phyloP scores from a whole-genome alignment of 495 filamentous ascomycete species.

The Talaromyces ruber region DNA sequence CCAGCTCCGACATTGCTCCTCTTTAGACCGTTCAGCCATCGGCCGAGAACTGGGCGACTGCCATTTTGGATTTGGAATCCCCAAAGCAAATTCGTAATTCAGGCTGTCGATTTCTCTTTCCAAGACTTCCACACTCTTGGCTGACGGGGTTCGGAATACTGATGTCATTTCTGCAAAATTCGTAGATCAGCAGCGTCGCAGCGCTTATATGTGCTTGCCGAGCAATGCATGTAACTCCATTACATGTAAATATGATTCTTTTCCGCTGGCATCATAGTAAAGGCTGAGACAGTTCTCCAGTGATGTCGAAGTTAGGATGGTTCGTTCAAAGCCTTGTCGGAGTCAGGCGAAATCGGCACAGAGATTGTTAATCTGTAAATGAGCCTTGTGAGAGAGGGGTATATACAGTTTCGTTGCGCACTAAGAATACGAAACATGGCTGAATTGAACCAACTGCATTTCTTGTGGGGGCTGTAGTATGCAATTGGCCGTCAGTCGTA shows the following conservation, averaged over 20 bases:
- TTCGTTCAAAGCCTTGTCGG: neutral
- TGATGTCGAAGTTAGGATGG: neutral
- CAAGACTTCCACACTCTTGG: neutral
- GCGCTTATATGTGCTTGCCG: neutral
- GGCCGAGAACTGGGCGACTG: conserved; percentile 3
- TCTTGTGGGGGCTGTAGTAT: neutral
- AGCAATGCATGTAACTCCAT: neutral
- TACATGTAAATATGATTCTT: neutral
- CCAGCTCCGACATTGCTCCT: neutral
- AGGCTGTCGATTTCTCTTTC: conserved; percentile 1
- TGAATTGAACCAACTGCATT: neutral
- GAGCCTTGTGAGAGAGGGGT: neutral
- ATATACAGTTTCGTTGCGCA: neutral
- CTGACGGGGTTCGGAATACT: neutral
- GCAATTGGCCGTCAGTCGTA: neutral
- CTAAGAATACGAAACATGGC: neutral
- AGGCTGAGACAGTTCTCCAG: neutral
- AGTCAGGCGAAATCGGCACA: neutral
- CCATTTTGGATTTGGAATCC: conserved; percentile 5
- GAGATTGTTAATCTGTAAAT: neutral
- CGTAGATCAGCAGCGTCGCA: neutral
- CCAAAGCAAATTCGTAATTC: conserved; percentile 3
- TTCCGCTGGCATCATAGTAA: neutral
- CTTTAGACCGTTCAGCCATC: neutral
- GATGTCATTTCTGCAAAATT: neutral